These are phyloP conservation scores for Skeletonema potamos DNA, from an alignment of 108 stramenopile genomes.

Conservation along the genomic window DNA sequence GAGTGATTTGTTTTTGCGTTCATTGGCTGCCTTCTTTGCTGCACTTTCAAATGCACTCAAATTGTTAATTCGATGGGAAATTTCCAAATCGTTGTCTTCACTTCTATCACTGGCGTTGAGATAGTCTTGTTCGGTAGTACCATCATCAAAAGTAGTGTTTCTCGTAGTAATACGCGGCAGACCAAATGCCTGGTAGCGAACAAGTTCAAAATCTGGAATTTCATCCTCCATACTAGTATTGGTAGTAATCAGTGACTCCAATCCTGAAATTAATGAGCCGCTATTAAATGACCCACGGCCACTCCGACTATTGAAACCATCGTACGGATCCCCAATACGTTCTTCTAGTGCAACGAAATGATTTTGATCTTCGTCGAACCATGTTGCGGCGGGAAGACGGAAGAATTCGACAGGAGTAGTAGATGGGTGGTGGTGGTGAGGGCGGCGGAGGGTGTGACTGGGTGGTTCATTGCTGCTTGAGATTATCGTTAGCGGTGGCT, in stretches of 20 bases:
- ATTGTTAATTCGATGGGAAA: not conserved
- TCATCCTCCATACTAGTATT: not conserved
- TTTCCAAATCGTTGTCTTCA: not conserved
- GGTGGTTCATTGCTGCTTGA: not conserved
- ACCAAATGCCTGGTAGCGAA: slow-evolving; percentile 36
- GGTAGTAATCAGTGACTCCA: not conserved
- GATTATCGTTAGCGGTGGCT: slow-evolving; percentile 33
- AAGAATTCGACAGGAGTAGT: not conserved
- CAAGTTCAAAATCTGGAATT: slow-evolving; percentile 2
- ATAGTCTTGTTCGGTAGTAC: too few relatives aligned
- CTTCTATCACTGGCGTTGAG: not conserved
- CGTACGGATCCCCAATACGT: not conserved
- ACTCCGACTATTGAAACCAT: too few relatives aligned
- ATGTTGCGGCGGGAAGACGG: slow-evolving; percentile 32
- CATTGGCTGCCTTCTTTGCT: slow-evolving; percentile 27
- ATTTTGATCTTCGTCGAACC: slow-evolving; percentile 40
- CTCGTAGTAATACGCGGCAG: too few relatives aligned
- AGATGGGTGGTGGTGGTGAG: not conserved
- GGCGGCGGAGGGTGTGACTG: not conserved
- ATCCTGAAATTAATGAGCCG: not conserved
- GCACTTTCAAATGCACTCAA: slow-evolving; percentile 22
- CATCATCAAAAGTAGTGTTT: too few relatives aligned
- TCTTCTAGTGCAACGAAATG: slow-evolving; percentile 32
- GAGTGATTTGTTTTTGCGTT: slow-evolving; percentile 3
- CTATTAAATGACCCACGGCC: not conserved